phyloP scores from a whole-genome alignment of 768 basidiomycete genomes.

The Russula earlei region DNA sequence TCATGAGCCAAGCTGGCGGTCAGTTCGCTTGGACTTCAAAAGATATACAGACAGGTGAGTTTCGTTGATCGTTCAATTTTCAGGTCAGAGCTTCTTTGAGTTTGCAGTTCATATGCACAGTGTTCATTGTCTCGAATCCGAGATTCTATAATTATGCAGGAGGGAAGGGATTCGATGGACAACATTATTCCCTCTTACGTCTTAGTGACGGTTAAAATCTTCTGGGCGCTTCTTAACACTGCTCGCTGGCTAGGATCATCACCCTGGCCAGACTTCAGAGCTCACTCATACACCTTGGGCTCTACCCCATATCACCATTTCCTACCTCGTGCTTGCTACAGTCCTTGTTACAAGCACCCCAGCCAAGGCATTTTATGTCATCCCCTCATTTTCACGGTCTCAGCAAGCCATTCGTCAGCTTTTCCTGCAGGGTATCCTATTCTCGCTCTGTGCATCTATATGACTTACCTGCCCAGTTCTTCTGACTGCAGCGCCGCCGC shows the following conservation, averaged over 20 bases:
- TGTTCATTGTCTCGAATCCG: not conserved
- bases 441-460: not conserved
- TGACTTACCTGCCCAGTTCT: not conserved
- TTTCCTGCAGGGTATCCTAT: not conserved
- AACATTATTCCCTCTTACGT: conserved; percentile 7
- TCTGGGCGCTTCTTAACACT: not conserved
- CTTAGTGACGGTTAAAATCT: conserved; percentile 3
- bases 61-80: not conserved
- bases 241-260: not conserved
- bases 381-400: not conserved
- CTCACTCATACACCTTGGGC: not conserved
- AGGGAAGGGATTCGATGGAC: not conserved
- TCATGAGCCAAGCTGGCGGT: not conserved
- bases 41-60: not conserved
- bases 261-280: not conserved
- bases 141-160: not conserved
- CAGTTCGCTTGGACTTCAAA: not conserved
- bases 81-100: not conserved
- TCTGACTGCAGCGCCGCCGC: not conserved
- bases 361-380: conserved; percentile 5
- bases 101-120: not conserved
- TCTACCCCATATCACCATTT: not conserved
- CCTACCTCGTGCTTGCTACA: not conserved
- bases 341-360: not conserved
- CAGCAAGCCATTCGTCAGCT: not conserved